phyloP scores from a whole-genome alignment of 2,329 filamentous ascomycete species.

The Verruconis gallopava region DNA sequence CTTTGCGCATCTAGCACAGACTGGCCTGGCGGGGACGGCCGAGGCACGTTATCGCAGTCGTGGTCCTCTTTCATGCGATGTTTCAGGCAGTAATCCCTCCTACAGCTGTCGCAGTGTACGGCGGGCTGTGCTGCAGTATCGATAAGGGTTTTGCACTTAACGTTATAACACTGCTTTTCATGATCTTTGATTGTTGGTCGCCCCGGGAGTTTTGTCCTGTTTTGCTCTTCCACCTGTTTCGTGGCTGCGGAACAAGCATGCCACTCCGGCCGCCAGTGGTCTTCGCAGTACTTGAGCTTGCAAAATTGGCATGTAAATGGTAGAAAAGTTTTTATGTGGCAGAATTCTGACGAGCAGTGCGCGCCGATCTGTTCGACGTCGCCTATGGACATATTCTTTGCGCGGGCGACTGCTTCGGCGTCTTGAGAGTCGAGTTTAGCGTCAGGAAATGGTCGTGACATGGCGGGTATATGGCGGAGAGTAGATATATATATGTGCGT shows the following conservation, averaged over 20 bases:
- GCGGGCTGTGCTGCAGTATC: conserved; percentile 55
- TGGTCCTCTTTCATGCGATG: conserved; percentile 71
- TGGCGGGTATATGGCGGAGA: background rate
- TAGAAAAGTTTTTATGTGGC: conserved; percentile 89
- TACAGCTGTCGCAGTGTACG: conserved; percentile 59
- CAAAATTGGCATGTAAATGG: conserved; percentile 92
- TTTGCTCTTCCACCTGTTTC: conserved; percentile 4
- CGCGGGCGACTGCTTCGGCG: background rate
- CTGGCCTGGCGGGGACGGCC: conserved; percentile 35
- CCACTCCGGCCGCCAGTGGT: conserved; percentile 77
- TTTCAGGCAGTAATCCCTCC: conserved; percentile 63
- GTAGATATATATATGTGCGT: conserved; percentile 1
- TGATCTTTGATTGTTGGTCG: conserved; percentile 46
- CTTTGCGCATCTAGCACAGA: conserved; percentile 27
- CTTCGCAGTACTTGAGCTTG: conserved; percentile 72
- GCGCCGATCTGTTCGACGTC: conserved; percentile 78
- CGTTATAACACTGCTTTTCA: conserved; percentile 55
- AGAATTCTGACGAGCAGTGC: conserved; percentile 85
- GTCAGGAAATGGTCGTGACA: too few species aligned
- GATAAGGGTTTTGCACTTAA: conserved; percentile 56
- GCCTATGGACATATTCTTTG: conserved; percentile 47
- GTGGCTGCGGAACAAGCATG: conserved; percentile 34
- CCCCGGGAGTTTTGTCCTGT: conserved; percentile 12
- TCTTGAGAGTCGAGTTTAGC: background rate
- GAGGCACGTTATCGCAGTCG: conserved; percentile 64